Evolutionary conservation across 768 basidiomycete genomes (phyloP).

Genomic region (Rhizopogon roseolus): DNA sequence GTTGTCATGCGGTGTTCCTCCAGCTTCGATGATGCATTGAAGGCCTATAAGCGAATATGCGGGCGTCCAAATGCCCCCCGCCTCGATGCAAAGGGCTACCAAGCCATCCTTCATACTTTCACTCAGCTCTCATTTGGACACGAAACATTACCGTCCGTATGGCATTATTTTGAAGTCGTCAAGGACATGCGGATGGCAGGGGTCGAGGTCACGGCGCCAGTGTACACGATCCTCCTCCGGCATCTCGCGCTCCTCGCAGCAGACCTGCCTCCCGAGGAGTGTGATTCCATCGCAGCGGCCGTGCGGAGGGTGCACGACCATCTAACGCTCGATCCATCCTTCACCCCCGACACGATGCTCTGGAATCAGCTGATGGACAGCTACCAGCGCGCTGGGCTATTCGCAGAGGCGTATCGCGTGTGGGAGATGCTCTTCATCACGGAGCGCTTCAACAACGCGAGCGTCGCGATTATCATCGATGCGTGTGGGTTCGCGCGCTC

Average conservation of each 20-base stretch:
- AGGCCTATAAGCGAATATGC: slow-evolving; percentile 47
- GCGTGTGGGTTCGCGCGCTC: slow-evolving; percentile 67
- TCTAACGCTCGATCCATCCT: slow-evolving; percentile 72
- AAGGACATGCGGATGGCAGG: slow-evolving; percentile 74
- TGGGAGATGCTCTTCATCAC: slow-evolving; percentile 73
- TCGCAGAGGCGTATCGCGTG: slow-evolving; percentile 65
- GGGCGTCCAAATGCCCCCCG: slow-evolving; percentile 18
- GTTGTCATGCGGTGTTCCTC: slow-evolving; percentile 62
- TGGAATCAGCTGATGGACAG: slow-evolving; percentile 89
- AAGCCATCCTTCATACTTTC: slow-evolving; percentile 59
- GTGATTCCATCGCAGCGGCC: slow-evolving; percentile 36
- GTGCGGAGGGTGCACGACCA: slow-evolving; percentile 68
- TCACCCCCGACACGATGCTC: slow-evolving; percentile 63
- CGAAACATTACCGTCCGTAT: slow-evolving; percentile 35
- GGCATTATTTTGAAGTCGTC: slow-evolving; percentile 70
- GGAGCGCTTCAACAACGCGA: slow-evolving; percentile 53
- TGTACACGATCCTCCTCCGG: slow-evolving; percentile 66
- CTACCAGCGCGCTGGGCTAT: slow-evolving; percentile 75
- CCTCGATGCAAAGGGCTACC: slow-evolving; percentile 57
- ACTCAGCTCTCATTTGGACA: slow-evolving; percentile 49
- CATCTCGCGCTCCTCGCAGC: slow-evolving; percentile 45
- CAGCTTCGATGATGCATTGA: slow-evolving; percentile 54
- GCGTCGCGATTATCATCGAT: slow-evolving; percentile 81
- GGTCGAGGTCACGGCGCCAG: slow-evolving; percentile 46
- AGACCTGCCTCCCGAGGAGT: slow-evolving; percentile 17